Percentiles rank a stretch among this genome's conserved stretches.
Evolutionary conservation across 2,329 filamentous ascomycete species (phyloP).

Genomic region (Thermothelomyces thermophilus): DNA sequence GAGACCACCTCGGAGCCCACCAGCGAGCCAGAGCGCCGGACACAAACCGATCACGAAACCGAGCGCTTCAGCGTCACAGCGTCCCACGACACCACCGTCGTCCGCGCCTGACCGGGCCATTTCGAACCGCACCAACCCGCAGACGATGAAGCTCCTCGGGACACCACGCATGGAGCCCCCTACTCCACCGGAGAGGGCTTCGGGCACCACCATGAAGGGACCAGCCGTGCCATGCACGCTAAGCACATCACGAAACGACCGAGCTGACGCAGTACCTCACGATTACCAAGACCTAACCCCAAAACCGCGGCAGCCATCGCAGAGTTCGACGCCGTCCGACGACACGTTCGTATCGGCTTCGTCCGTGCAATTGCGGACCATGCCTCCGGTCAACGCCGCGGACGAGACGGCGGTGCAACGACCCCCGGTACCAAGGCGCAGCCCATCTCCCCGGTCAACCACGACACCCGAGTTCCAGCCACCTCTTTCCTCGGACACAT

Average conservation of each 20-base stretch:
- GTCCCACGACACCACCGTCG: constrained; percentile 17
- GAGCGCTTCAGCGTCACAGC: constrained; percentile 16
- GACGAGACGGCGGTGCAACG: not conserved
- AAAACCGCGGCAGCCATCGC: constrained; percentile 18
- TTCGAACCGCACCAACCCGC: constrained; percentile 28
- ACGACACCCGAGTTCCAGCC: constrained; percentile 19
- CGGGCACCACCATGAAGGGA: not conserved
- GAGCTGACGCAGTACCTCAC: not conserved
- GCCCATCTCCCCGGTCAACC: not conserved
- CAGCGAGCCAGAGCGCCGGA: not conserved
- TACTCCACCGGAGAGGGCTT: constrained; percentile 12
- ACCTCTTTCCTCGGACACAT: constrained; percentile 12
- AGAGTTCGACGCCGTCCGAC: constrained; percentile 35
- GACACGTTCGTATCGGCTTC: constrained; percentile 41
- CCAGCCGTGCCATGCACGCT: not conserved
- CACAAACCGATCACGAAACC: constrained; percentile 1
- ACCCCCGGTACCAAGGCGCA: not conserved
- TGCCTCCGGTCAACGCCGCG: constrained; percentile 20
- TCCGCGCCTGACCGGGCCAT: constrained; percentile 13
- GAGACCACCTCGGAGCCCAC: not conserved
- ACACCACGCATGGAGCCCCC: constrained; percentile 32
- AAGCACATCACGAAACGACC: not conserved
- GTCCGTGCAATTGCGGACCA: constrained; percentile 26
- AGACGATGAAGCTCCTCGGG: constrained; percentile 29
- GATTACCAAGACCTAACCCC: not conserved